These are phyloP conservation scores for Kurtzmaniella natalensis DNA, from an alignment of 1,139 yeast species.

Conservation along the genomic window DNA sequence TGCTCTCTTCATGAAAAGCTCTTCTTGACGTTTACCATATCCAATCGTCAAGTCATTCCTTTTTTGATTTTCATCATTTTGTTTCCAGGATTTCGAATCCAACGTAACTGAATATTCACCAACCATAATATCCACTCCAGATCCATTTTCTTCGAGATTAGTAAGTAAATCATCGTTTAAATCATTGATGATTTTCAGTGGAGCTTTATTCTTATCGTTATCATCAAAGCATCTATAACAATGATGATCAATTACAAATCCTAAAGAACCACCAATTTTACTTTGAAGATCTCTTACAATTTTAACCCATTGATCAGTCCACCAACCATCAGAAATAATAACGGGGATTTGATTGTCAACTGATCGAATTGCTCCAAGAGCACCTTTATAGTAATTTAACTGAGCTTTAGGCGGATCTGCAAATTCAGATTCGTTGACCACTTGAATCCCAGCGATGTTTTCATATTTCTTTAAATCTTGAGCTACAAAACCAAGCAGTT, in stretches of 20 bases:
- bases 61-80: conserved; percentile 41
- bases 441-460: conserved; percentile 76
- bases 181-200: conserved; percentile 59
- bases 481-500: conserved; percentile 58
- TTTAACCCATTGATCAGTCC: conserved; percentile 73
- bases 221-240: conserved; percentile 84
- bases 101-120: conserved; percentile 92
- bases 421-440: conserved; percentile 80
- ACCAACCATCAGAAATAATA: conserved; percentile 91
- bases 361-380: conserved; percentile 56
- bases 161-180: conserved; percentile 50
- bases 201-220: conserved; percentile 60
- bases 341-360: conserved; percentile 60
- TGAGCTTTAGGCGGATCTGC: conserved; percentile 47
- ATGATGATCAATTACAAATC: conserved; percentile 79
- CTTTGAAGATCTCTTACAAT: conserved; percentile 50
- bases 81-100: conserved; percentile 71
- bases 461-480: conserved; percentile 52
- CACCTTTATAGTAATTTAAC: conserved; percentile 62
- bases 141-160: conserved; percentile 41
- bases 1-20: conserved; percentile 48
- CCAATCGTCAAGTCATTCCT: conserved; percentile 32
- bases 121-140: conserved; percentile 65
- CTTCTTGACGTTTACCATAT: conserved; percentile 40
- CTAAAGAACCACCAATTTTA: conserved; percentile 36